Conservation (phyloP, 1,139 yeast species). For the Saccharomycopsis hybrid region DNA sequence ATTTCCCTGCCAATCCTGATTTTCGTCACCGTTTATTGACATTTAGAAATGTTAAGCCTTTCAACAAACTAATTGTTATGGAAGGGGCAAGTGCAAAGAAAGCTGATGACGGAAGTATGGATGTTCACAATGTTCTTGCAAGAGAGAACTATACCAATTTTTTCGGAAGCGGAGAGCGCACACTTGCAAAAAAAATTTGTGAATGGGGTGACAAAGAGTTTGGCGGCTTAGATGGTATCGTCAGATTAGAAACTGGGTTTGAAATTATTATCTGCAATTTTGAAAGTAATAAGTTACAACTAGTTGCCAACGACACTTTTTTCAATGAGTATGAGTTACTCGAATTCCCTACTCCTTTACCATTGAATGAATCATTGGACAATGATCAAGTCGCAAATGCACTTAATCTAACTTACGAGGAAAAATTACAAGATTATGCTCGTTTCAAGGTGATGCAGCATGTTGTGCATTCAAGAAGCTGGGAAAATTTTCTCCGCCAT, state of each 20-base stretch:
- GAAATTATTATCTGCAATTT: conserved; percentile 53
- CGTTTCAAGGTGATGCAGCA: conserved; percentile 2
- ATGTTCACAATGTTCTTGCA: conserved; percentile 43
- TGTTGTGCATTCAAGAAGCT: conserved; percentile 4
- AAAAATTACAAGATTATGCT: background rate
- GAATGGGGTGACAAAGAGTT: conserved; percentile 41
- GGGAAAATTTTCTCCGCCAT: conserved; percentile 23
- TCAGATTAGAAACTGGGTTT: conserved; percentile 49
- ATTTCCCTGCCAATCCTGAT: no score
- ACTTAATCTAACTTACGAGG: background rate
- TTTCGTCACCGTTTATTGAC: conserved; percentile 30
- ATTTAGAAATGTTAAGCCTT: conserved; percentile 38
- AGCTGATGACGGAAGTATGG: conserved; percentile 46
- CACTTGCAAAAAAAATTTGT: conserved; percentile 42
- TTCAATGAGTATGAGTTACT: conserved; percentile 32
- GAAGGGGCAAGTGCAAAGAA: conserved; percentile 61
- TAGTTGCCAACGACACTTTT: conserved; percentile 39
- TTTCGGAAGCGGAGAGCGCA: conserved; percentile 34
- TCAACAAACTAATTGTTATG: conserved; percentile 39
- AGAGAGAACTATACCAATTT: conserved; percentile 25
- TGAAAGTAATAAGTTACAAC: conserved; percentile 32
- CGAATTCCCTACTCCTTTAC: conserved; percentile 30
- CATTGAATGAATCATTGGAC: conserved; percentile 9
- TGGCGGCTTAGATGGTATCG: conserved; percentile 43
- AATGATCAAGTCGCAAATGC: conserved; percentile 18